Percentiles rank a stretch among this genome's conserved stretches.
Conservation (phyloP, 768 basidiomycete genomes). For the Amanita pseudoporphyria region DNA sequence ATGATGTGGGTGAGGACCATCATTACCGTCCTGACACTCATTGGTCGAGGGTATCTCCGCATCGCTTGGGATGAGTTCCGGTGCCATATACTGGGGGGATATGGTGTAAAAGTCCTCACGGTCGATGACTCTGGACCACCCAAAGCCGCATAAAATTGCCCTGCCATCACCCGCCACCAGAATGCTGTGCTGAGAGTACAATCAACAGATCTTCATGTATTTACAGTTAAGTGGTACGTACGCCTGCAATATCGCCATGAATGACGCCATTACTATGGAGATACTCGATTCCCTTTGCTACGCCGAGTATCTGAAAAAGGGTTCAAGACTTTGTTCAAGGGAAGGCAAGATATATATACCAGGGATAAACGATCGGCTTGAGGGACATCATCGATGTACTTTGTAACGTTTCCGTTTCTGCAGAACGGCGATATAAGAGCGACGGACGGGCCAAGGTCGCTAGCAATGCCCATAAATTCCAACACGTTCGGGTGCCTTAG, state of each 20-base stretch:
- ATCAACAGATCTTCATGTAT: not conserved
- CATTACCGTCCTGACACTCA: constrained; percentile 8
- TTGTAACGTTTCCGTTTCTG: constrained; percentile 43
- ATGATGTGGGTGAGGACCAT: constrained; percentile 35
- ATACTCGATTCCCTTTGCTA: constrained; percentile 49
- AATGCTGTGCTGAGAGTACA: constrained; percentile 39
- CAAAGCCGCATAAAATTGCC: constrained; percentile 54
- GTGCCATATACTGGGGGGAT: constrained; percentile 51
- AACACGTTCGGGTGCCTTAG: constrained; percentile 47
- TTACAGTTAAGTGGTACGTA: constrained; percentile 17
- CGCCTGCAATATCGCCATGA: constrained; percentile 56
- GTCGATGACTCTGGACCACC: constrained; percentile 47
- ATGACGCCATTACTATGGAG: constrained; percentile 47
- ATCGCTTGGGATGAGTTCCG: constrained; percentile 42
- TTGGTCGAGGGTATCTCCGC: constrained; percentile 23
- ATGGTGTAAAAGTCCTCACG: constrained; percentile 25
- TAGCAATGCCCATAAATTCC: constrained; percentile 45
- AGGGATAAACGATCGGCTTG: not conserved
- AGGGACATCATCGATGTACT: constrained; percentile 29
- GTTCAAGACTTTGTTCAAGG: constrained; percentile 19
- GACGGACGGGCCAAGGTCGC: constrained; percentile 33
- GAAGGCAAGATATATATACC: no score
- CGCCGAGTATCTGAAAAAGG: constrained; percentile 17
- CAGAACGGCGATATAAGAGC: constrained; percentile 64
- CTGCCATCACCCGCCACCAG: constrained; percentile 41